Evolutionary conservation across 2,329 filamentous ascomycete genomes (phyloP).

Genomic region (Diaporthe capsici): DNA sequence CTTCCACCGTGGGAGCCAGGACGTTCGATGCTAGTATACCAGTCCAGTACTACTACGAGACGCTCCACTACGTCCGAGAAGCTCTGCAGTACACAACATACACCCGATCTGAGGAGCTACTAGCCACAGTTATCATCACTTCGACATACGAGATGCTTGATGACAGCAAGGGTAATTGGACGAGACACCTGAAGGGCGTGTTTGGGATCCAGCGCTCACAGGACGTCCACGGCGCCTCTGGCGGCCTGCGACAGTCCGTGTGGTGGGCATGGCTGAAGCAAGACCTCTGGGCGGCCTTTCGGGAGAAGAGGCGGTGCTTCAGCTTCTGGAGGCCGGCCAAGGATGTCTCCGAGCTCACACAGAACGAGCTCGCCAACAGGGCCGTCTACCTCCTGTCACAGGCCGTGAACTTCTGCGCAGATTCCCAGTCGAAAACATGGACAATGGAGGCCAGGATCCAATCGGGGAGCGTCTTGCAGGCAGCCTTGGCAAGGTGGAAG

Average conservation of each 20-base stretch:
- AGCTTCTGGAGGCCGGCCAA: conserved; percentile 69
- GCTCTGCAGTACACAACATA: conserved; percentile 72
- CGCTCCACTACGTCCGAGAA: conserved; percentile 71
- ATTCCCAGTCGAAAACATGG: conserved; percentile 32
- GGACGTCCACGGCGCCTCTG: conserved; percentile 71
- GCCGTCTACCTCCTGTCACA: conserved; percentile 66
- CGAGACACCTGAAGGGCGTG: conserved; percentile 73
- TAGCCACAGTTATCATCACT: conserved; percentile 71
- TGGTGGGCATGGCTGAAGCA: conserved; percentile 79
- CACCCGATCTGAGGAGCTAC: conserved; percentile 68
- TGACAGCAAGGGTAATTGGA: conserved; percentile 67
- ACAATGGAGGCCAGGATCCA: conserved; percentile 38
- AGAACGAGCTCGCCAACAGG: conserved; percentile 64
- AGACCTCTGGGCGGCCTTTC: conserved; percentile 75
- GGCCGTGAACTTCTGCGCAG: conserved; percentile 62
- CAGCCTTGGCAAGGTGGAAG: conserved; percentile 49
- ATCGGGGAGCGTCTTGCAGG: conserved; percentile 44
- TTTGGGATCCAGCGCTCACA: conserved; percentile 77
- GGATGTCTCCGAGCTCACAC: conserved; percentile 57
- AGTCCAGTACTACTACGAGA: conserved; percentile 73
- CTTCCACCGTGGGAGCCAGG: conserved; percentile 62
- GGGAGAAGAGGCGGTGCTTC: conserved; percentile 68
- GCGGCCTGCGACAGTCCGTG: conserved; percentile 68
- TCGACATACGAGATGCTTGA: conserved; percentile 78
- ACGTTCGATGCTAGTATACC: conserved; percentile 49